Base-by-base conservation (phyloP, 2,329 filamentous ascomycete genomes). In the Cladosporium halotolerans region DNA sequence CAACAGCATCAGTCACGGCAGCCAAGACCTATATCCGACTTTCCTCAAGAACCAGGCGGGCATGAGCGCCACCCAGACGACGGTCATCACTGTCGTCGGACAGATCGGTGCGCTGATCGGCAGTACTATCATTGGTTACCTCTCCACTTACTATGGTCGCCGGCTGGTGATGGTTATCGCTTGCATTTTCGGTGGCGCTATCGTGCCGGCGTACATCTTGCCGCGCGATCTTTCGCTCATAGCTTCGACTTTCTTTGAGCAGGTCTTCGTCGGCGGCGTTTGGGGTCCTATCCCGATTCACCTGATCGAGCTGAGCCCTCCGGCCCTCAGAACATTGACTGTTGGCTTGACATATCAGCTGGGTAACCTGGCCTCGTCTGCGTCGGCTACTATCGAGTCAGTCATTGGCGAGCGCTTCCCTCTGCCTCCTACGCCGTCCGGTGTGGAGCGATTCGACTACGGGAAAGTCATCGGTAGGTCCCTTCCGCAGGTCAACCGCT, bases 241-340 rank as follows among this genome's bases (percentile, higher is more conserved):
- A 1, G 70, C 67, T 2, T 59, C 62, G 8, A 61, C 62, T 0
- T 72, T 73, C 60, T 70, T 70, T 23, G 58, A 68, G 52, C 68
- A 72, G 52, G 70, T 73, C 54, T 70, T 68, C 33, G 65, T 73
- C 10, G 63, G 64, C 6, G 70, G 68, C 1, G 66, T 63, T 2
- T 72, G 68, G 69, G 70, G 70, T 6, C 63, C 65, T 2, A 69
- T 72, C 41, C 69, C 71, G 3, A 69, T 72, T 16, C 66, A 72
- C 46, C 58, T 72, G 1, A 62, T 68, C 31, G 69, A 72, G 50
- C 54, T 73, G 2, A 64, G 66, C 1, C 70, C 70, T 1, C 57
- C 59, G 16, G 59, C 61, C 3, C 61, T 72, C n/a, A 62, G 69
- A 23, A 62, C 69, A 1, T 59, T 70, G 16, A 62, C 68, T 40